Conservation (phyloP, 129 eudicot genomes). For the Apium graveolens region DNA sequence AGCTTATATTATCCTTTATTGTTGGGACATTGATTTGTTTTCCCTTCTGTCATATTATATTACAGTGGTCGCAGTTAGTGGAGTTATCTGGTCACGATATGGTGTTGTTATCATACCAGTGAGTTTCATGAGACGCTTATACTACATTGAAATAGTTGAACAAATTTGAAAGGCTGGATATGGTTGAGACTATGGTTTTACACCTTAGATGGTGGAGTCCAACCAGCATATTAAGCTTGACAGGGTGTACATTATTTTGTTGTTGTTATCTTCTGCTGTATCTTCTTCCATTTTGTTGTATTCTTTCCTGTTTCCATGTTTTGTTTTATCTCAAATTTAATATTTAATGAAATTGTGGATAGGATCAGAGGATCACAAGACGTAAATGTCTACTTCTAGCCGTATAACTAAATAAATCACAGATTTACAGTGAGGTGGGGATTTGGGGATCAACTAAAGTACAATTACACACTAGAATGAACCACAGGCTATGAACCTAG, state of each 20-base stretch:
- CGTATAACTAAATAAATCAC: not conserved
- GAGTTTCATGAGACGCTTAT: constrained; percentile 19
- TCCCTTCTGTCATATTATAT: not conserved
- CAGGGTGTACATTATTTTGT: not conserved
- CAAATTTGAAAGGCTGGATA: not conserved
- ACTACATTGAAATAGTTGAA: not conserved
- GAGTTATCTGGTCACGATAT: constrained; percentile 95
- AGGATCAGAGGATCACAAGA: not conserved
- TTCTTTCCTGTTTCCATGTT: not conserved
- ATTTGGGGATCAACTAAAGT: not conserved
- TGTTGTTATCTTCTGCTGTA: not conserved
- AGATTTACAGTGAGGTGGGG: not conserved
- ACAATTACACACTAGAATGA: not conserved
- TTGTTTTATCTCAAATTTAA: not conserved
- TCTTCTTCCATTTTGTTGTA: not conserved
- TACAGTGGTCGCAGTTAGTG: constrained; percentile 87
- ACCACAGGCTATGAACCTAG: not conserved
- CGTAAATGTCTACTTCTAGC: not conserved
- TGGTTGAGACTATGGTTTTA: not conserved
- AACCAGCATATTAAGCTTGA: not conserved
- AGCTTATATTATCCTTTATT: not conserved
- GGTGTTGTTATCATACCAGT: constrained; percentile 90
- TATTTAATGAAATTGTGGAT: not conserved
- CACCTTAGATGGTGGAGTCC: not conserved
- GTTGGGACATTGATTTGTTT: not conserved